Conservation (phyloP, 352 stramenopile species). For the Aphanomyces astaci region DNA sequence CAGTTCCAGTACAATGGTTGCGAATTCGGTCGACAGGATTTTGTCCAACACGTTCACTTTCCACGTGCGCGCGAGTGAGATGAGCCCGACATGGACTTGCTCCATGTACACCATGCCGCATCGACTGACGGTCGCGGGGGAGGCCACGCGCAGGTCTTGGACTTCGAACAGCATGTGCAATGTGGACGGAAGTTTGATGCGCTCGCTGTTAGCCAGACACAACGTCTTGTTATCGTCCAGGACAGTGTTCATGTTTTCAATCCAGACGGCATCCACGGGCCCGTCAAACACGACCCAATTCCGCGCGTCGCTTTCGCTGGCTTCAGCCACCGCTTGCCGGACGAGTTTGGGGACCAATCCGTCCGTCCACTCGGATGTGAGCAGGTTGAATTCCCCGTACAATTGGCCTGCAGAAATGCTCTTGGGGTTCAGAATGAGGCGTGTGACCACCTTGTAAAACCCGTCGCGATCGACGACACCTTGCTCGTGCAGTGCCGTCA, state of each 20-base stretch:
- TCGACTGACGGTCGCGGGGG: constrained; percentile 80
- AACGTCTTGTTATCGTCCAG: constrained; percentile 85
- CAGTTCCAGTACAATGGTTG: constrained; percentile 55
- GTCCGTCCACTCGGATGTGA: constrained; percentile 94
- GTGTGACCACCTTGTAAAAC: constrained; percentile 83
- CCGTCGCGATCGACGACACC: constrained; percentile 74
- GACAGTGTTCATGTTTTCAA: constrained; percentile 90
- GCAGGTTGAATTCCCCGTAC: constrained; percentile 90
- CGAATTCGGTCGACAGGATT: constrained; percentile 55
- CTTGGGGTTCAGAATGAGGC: constrained; percentile 91
- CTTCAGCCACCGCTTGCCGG: constrained; percentile 75
- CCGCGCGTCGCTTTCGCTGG: constrained; percentile 65
- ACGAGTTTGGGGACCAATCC: constrained; percentile 90
- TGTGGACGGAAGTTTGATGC: constrained; percentile 77
- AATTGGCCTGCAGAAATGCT: constrained; percentile 93
- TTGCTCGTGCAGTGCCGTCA: constrained; percentile 69
- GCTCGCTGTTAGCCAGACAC: constrained; percentile 79
- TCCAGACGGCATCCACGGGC: constrained; percentile 88
- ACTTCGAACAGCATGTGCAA: constrained; percentile 93
- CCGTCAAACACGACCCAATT: constrained; percentile 91
- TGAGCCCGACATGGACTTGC: constrained; percentile 76
- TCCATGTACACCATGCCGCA: constrained; percentile 92
- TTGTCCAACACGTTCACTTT: constrained; percentile 61
- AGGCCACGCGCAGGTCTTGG: constrained; percentile 82
- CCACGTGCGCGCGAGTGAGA: constrained; percentile 67